Conservation (phyloP, 495 filamentous ascomycete species). For the Hypoxylon crocopeplum region DNA sequence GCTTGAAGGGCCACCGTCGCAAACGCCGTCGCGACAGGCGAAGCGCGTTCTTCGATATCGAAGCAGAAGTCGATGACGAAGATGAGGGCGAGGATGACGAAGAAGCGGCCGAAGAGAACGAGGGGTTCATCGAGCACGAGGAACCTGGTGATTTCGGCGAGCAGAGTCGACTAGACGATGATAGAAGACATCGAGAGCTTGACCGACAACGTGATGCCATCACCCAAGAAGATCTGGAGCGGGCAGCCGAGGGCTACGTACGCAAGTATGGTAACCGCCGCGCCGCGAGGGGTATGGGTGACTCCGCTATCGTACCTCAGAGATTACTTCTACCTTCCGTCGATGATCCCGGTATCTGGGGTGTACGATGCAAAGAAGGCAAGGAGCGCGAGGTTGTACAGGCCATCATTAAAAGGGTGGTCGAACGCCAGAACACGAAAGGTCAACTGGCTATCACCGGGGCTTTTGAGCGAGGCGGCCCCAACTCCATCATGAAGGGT, state of each 20-base stretch:
- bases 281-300: conserved; percentile 54
- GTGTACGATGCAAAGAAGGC: conserved; percentile 87
- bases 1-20: conserved; percentile 69
- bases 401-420: conserved; percentile 83
- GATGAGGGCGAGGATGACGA: conserved; percentile 88
- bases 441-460: conserved; percentile 80
- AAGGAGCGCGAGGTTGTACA: conserved; percentile 93
- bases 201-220: conserved; percentile 88
- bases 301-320: conserved; percentile 78
- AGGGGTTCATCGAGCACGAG: conserved; percentile 85
- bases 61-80: conserved; percentile 95
- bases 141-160: conserved; percentile 90
- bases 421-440: conserved; percentile 75
- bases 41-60: conserved; percentile 89
- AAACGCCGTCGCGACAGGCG: conserved; percentile 78
- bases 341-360: conserved; percentile 96
- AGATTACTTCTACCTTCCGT: conserved; percentile 90
- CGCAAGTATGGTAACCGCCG: conserved; percentile 76
- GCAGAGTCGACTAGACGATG: conserved; percentile 80
- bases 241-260: conserved; percentile 83
- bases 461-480: conserved; percentile 86
- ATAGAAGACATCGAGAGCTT: conserved; percentile 90
- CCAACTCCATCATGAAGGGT: conserved; percentile 77
- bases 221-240: conserved; percentile 87
- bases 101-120: conserved; percentile 83